Evolutionary conservation across 768 basidiomycete genomes (phyloP).

Genomic region (Russula olivacea): DNA sequence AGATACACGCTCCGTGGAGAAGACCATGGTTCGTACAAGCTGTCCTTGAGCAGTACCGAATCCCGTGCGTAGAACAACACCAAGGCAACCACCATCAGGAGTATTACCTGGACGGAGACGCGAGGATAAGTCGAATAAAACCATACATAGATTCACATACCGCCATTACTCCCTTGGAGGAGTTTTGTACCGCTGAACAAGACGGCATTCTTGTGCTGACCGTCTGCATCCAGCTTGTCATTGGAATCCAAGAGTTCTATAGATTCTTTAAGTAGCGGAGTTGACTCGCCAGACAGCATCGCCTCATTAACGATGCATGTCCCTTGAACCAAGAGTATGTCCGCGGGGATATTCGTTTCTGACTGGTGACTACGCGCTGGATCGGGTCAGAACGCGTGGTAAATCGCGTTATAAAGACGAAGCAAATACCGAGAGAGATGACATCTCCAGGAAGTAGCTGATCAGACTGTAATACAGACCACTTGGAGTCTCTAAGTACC

Average conservation of each 20-base stretch:
- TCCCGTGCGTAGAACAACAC: slow-evolving; percentile 88
- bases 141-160: slow-evolving; percentile 30
- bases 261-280: slow-evolving; percentile 92
- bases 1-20: slow-evolving; percentile 92
- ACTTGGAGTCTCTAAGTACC: slow-evolving; percentile 72
- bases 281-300: slow-evolving; percentile 98
- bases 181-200: slow-evolving; percentile 98
- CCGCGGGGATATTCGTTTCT: slow-evolving; percentile 89
- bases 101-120: slow-evolving; percentile 44
- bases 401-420: background rate
- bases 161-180: slow-evolving; percentile 67
- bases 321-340: slow-evolving; percentile 87
- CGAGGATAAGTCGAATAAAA: slow-evolving; percentile 7
- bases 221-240: slow-evolving; percentile 81
- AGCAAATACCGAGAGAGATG: slow-evolving; percentile 65
- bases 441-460: slow-evolving; percentile 89
- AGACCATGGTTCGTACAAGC: slow-evolving; percentile 97
- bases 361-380: slow-evolving; percentile 54
- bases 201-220: slow-evolving; percentile 78
- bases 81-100: slow-evolving; percentile 89
- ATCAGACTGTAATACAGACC: slow-evolving; percentile 78
- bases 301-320: slow-evolving; percentile 98
- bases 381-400: slow-evolving; percentile 11
- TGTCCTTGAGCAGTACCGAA: slow-evolving; percentile 98
- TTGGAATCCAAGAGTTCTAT: slow-evolving; percentile 72